phyloP scores from a whole-genome alignment of 345 rosid species.

The Laguncularia racemosa region DNA sequence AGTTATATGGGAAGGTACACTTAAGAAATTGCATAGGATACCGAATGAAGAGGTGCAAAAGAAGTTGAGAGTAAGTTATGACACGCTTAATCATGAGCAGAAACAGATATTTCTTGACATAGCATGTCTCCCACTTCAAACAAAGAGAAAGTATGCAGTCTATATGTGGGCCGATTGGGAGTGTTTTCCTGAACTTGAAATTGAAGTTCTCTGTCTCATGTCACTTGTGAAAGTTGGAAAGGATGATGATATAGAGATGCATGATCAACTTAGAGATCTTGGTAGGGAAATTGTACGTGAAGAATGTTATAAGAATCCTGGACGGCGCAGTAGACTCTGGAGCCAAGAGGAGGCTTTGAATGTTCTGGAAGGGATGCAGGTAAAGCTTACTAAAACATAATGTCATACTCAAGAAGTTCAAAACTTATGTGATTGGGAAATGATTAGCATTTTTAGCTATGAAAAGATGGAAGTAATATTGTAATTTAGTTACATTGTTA shows the following conservation, averaged over 20 bases:
- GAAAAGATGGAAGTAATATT: no score
- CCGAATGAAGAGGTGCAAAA: neutral
- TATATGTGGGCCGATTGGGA: constrained; percentile 2
- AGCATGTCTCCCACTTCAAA: neutral
- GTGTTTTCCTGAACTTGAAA: neutral
- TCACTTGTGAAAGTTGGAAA: neutral
- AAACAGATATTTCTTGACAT: constrained; percentile 7
- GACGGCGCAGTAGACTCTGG: neutral
- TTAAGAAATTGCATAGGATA: neutral
- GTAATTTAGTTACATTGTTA: no score
- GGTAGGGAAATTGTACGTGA: constrained; percentile 5
- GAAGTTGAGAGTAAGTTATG: constrained; percentile 6
- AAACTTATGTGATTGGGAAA: no score
- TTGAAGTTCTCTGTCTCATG: neutral
- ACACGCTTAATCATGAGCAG: neutral
- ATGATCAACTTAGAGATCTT: constrained; percentile 4
- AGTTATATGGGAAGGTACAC: neutral
- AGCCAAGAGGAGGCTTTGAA: neutral
- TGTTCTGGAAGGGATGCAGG: neutral
- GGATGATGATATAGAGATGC: constrained; percentile 1
- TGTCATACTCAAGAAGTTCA: no score
- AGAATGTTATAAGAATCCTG: neutral
- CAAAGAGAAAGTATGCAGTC: neutral
- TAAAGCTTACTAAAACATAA: neutral
- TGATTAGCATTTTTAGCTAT: no score